A percentile compares a stretch with the other conserved stretches of the same genome.
These are phyloP conservation scores for Candida smagusa DNA, from an alignment of 1,139 yeast species.

Conservation along the genomic window DNA sequence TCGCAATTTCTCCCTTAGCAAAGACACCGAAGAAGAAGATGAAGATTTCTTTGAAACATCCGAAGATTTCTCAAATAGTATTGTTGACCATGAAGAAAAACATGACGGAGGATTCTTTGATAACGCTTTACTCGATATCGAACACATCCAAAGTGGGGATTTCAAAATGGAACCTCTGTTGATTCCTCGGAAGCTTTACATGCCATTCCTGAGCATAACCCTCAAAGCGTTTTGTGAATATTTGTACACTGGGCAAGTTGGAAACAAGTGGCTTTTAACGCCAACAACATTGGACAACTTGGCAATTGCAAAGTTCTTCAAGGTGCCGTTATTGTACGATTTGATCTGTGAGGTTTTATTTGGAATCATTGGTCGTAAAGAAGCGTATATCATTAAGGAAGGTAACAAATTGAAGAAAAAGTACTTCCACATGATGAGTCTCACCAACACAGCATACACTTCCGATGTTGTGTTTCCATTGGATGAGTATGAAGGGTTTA, in stretches of 20 bases:
- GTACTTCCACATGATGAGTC: slow-evolving; percentile 24
- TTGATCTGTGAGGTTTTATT: slow-evolving; percentile 64
- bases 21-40: slow-evolving; percentile 10
- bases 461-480: slow-evolving; percentile 32
- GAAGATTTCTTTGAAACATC: slow-evolving; percentile 6
- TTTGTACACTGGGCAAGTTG: slow-evolving; percentile 74
- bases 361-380: slow-evolving; percentile 66
- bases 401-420: slow-evolving; percentile 31
- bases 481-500: slow-evolving; percentile 44
- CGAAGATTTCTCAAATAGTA: slow-evolving; percentile 2
- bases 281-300: slow-evolving; percentile 68
- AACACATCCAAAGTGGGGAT: slow-evolving; percentile 30
- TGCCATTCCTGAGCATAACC: slow-evolving; percentile 62
- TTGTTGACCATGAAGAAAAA: not conserved
- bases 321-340: slow-evolving; percentile 66
- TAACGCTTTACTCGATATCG: slow-evolving; percentile 35
- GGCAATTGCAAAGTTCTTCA: slow-evolving; percentile 58
- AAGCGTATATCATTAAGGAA: slow-evolving; percentile 46
- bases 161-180: slow-evolving; percentile 54
- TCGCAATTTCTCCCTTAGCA: slow-evolving; percentile 1
- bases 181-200: slow-evolving; percentile 62
- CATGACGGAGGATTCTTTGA: slow-evolving; percentile 18
- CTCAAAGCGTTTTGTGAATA: slow-evolving; percentile 68
- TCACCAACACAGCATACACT: slow-evolving; percentile 22
- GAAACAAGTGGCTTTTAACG: slow-evolving; percentile 63